Evolutionary conservation across 148 eudicot genomes (phyloP).

Genomic region (Rhododendron griersonianum): DNA sequence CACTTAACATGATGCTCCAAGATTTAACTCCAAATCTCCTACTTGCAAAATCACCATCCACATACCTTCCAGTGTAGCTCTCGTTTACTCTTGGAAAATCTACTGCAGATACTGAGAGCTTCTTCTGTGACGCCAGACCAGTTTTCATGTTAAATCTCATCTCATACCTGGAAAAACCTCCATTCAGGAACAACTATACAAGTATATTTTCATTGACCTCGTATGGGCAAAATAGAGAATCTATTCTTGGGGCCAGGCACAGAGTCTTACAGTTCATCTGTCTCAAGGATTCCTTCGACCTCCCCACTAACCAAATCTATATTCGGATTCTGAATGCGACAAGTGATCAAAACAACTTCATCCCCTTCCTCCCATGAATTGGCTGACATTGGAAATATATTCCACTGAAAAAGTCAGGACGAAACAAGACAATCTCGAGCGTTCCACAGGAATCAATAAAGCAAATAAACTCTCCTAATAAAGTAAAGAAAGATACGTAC

Average conservation of each 20-base stretch:
- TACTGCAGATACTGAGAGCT: slow-evolving; percentile 75
- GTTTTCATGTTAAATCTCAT: slow-evolving; percentile 93
- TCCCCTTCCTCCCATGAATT: slow-evolving; percentile 99
- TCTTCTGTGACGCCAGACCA: slow-evolving; percentile 76
- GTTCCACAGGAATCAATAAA: background rate
- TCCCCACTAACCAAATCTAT: slow-evolving; percentile 62
- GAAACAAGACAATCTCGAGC: slow-evolving; percentile 1
- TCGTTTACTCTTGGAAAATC: slow-evolving; percentile 94
- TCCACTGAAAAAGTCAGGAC: background rate
- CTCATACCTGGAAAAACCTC: slow-evolving; percentile 56
- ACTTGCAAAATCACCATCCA: background rate
- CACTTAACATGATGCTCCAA: background rate
- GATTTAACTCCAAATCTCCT: background rate
- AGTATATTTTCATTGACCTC: too few species aligned
- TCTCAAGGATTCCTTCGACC: slow-evolving; percentile 46
- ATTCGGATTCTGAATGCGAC: slow-evolving; percentile 73
- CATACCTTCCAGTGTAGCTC: slow-evolving; percentile 81
- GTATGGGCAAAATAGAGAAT: background rate
- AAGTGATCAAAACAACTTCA: slow-evolving; percentile 79
- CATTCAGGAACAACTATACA: background rate
- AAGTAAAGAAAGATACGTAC: background rate
- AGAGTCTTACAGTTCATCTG: slow-evolving; percentile 64
- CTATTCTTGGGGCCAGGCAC: background rate
- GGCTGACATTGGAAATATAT: slow-evolving; percentile 31
- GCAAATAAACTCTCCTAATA: background rate